Conservation (phyloP, 768 basidiomycete genomes). For the Boletus reticuloceps region DNA sequence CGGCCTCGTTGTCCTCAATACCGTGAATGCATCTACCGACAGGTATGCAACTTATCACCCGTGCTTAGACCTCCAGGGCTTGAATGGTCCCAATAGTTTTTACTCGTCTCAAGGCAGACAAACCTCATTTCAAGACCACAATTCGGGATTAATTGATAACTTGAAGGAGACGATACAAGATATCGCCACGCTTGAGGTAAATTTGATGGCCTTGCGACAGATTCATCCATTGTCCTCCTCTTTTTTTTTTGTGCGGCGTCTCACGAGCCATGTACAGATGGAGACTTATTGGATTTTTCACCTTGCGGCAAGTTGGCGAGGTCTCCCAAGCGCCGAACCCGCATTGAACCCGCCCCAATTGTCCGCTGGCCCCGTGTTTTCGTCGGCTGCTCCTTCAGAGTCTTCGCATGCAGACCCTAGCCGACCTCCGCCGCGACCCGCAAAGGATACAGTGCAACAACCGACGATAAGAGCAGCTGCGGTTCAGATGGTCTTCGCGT, state of each 20-base stretch:
- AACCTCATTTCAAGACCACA: conserved; percentile 77
- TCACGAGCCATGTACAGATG: conserved; percentile 51
- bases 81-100: conserved; percentile 46
- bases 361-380: conserved; percentile 42
- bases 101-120: conserved; percentile 85
- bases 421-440: conserved; percentile 1
- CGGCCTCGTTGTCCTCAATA: conserved; percentile 37
- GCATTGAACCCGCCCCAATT: conserved; percentile 38
- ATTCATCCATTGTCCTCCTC: too few relatives aligned
- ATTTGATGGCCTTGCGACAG: not conserved
- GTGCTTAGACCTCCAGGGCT: conserved; percentile 1
- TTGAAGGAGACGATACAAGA: conserved; percentile 50
- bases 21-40: conserved; percentile 79
- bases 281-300: conserved; percentile 83
- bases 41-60: conserved; percentile 43
- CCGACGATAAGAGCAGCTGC: conserved; percentile 69
- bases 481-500: conserved; percentile 81
- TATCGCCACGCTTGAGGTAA: conserved; percentile 69
- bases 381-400: conserved; percentile 10
- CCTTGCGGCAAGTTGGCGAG: conserved; percentile 68
- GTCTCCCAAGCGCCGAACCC: conserved; percentile 24
- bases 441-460: conserved; percentile 3
- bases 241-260: not conserved
- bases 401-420: conserved; percentile 6
- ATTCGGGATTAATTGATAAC: conserved; percentile 57